Evolutionary conservation across 495 filamentous ascomycete genomes (phyloP).

Genomic region (Durotheca rogersii): DNA sequence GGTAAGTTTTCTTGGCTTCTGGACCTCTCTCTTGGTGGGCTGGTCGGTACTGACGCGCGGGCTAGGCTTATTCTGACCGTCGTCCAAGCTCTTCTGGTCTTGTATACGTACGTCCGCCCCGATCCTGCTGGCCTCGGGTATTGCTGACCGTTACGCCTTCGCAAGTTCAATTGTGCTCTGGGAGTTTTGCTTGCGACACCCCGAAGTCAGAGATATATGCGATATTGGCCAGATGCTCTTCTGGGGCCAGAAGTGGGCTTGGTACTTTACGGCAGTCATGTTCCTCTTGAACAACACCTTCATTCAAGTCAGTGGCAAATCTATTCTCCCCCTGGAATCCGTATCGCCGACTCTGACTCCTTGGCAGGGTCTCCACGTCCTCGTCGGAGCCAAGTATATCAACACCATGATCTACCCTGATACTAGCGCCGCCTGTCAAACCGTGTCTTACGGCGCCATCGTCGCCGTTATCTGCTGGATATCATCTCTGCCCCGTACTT

Average conservation of each 20-base stretch:
- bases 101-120: conserved; percentile 62
- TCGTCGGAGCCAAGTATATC: conserved; percentile 77
- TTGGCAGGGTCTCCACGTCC: conserved; percentile 67
- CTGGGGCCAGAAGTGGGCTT: conserved; percentile 73
- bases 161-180: conserved; percentile 75
- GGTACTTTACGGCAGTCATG: conserved; percentile 84
- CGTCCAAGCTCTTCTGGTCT: conserved; percentile 68
- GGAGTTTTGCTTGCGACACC: conserved; percentile 84
- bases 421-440: conserved; percentile 59
- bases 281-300: conserved; percentile 91
- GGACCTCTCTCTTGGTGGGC: conserved; percentile 4
- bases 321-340: conserved; percentile 8
- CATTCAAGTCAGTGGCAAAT: conserved; percentile 59
- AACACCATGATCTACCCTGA: conserved; percentile 70
- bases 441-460: conserved; percentile 71
- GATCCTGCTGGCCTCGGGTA: neutral
- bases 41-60: conserved; percentile 10
- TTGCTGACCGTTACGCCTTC: neutral
- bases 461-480: conserved; percentile 69
- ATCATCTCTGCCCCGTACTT: conserved; percentile 79
- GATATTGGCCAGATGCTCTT: conserved; percentile 89
- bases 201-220: conserved; percentile 84
- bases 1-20: conserved; percentile 41
- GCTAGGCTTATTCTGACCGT: conserved; percentile 70
- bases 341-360: conserved; percentile 15